Evolutionary conservation across 225 moss, liverwort and hornwort genomes (phyloP).

Genomic region (Straminergon stramineum): DNA sequence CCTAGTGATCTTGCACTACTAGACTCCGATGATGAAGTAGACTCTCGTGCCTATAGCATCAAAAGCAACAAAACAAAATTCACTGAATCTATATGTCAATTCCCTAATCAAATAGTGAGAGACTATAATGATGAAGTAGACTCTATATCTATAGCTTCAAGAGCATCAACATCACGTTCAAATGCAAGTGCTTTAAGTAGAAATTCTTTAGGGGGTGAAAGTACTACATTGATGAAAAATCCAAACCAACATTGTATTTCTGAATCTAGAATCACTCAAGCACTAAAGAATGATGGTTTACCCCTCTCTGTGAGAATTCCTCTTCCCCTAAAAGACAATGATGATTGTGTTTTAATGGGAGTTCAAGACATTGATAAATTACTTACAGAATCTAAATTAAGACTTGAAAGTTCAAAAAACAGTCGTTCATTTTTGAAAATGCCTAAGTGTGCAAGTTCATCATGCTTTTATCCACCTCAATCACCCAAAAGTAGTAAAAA

Average conservation of each 20-base stretch:
- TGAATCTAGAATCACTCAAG: constrained; percentile 10
- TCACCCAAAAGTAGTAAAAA: not conserved
- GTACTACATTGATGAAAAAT: not conserved
- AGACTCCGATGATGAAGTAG: not conserved
- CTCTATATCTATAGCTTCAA: not conserved
- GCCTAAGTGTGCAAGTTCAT: not conserved
- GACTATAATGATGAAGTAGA: not conserved
- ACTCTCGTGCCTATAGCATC: not conserved
- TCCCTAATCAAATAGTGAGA: not conserved
- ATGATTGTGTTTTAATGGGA: not conserved
- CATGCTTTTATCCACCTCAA: not conserved
- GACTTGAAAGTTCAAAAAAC: not conserved
- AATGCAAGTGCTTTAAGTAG: not conserved
- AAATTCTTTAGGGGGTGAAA: not conserved
- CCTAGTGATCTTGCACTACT: not conserved
- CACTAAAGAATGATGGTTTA: not conserved
- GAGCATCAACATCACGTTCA: not conserved
- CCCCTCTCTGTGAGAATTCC: not conserved
- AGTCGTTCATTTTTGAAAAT: not conserved
- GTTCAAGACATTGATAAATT: not conserved
- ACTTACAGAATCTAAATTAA: not conserved
- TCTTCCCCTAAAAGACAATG: not conserved
- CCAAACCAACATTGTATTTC: not conserved
- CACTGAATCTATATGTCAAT: not conserved
- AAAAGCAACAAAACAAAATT: not conserved